Base-by-base conservation (phyloP, 2,329 filamentous ascomycete species). In the Clonostachys byssicola region DNA sequence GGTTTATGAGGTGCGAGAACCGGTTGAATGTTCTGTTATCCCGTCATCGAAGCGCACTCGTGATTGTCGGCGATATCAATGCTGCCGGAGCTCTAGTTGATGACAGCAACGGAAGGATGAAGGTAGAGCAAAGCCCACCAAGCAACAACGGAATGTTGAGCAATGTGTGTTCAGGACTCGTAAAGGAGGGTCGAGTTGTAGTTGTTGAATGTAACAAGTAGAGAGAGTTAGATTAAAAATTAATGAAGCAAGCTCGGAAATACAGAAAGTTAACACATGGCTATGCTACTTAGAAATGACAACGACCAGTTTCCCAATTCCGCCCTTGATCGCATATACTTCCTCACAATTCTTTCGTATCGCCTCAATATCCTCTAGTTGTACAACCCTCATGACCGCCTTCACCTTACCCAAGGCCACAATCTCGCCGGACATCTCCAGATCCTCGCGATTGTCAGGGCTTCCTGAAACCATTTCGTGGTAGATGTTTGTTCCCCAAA, bases 391-490 rank as follows among this genome's bases (percentile, higher is more conserved):
- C 10, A 67, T 64, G 12, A 80, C 65, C 1, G 67, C 55, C 53
- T 58, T 73, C 34, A 78, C 56, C 52, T 71, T 72, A 0, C 68
- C 69, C 12, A 55, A 56, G 0, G 71, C 72, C 40, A 76, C 54
- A 20, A 69, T 56, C 46, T 68, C 67, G 1, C 66, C 67, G 2
- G 66, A 59, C 46, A 51, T 57, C 50, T 77, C 72, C 45, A 76
- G 47, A 35, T 75, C 72, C 53, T 69, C 67, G 4, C 67, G 55
- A 14, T 56, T 56, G 3, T 67, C 63, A 1, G 64, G 59, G 17
- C 75, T 58, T 0, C 72, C 73, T 5, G 75, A 77, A 33, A 77
- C 54, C 35, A 75, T 69, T 12, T 66, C 64, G 42, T 74, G 67
- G 51, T 64, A 60, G 40, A 77, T 66, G 4, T 59, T 60, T 10